Conservation (phyloP, 495 filamentous ascomycete species). For the Penicillium diatomitis region DNA sequence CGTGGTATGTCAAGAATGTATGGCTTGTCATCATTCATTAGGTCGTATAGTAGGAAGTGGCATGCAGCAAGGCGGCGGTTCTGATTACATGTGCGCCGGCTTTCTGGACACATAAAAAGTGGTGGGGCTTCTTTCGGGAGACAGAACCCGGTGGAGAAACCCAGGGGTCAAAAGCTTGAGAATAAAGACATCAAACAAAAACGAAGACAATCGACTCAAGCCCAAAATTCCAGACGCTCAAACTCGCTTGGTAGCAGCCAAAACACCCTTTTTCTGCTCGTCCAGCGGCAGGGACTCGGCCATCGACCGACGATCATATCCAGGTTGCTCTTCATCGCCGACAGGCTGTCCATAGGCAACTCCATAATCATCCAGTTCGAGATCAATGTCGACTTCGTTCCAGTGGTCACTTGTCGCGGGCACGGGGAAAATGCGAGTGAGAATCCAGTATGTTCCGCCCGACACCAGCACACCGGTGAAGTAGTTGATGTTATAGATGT, state of each 20-base stretch:
- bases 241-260: slow-evolving; percentile 7
- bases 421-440: slow-evolving; percentile 62
- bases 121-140: no score
- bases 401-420: slow-evolving; percentile 66
- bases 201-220: background rate
- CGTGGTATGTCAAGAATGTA: no score
- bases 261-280: slow-evolving; percentile 17
- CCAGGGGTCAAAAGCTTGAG: background rate
- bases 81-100: no score
- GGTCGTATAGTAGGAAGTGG: no score
- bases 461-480: slow-evolving; percentile 77
- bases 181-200: background rate
- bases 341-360: slow-evolving; percentile 35
- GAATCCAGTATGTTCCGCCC: slow-evolving; percentile 51
- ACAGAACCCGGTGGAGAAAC: background rate
- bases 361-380: slow-evolving; percentile 15
- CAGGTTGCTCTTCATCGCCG: slow-evolving; percentile 15
- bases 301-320: slow-evolving; percentile 4
- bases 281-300: slow-evolving; percentile 8
- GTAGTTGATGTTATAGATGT: slow-evolving; percentile 87
- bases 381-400: slow-evolving; percentile 71
- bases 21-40: no score
- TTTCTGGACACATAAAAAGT: no score
- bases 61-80: no score
- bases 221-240: background rate